Base-by-base conservation (phyloP, 345 rosid species). In the Euphorbia lathyris region DNA sequence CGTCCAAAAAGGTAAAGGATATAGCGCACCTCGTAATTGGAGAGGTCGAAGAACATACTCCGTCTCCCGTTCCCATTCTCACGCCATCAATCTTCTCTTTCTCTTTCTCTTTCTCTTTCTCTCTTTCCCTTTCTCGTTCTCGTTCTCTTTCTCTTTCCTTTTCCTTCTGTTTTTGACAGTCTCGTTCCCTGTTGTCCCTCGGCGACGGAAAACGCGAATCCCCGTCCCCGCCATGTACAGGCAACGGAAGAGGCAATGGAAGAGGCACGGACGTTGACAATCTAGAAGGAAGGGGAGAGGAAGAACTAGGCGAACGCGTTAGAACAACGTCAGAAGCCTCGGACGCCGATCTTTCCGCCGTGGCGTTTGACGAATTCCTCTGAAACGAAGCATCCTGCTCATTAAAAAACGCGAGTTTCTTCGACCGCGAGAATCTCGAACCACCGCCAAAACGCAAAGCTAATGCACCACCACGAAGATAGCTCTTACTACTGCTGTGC, bases 191-290 rank as follows among this genome's bases (percentile, higher is more conserved):
- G n/a, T n/a, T 70, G 36, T 81, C 88, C 14, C 73, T 76, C 7
- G 79, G 76, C 53, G 83, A 79, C 14, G 73, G 83, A 51, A 72
- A 70, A 60, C 83, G 77, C 40, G 61, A 67, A 20, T 82, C 86
- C 7, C 77, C 83, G 30, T 78, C 75, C 23, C 82, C 76, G 34
- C 27, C 71, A 38, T 38, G 87, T 22, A 83, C 53, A 58, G 96
- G 96, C 45, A 89, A 70, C 9, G 96, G 96, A 55, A 90, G 77
- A 0, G 92, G 92, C 52, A 86, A 50, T 14, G 93, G 85, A 14
- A 66, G 66, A 20, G 82, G 57, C 2, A 68, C 34, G 13, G 86
- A 66, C 20, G 83, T 57, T 0, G 83, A 79, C 25, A 76, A 74
- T 58, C 78, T 61, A 10, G 76, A 68, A 20, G 66, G 63, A 12